Conservation (phyloP, 108 stramenopile species). For the Seminavis robusta region DNA sequence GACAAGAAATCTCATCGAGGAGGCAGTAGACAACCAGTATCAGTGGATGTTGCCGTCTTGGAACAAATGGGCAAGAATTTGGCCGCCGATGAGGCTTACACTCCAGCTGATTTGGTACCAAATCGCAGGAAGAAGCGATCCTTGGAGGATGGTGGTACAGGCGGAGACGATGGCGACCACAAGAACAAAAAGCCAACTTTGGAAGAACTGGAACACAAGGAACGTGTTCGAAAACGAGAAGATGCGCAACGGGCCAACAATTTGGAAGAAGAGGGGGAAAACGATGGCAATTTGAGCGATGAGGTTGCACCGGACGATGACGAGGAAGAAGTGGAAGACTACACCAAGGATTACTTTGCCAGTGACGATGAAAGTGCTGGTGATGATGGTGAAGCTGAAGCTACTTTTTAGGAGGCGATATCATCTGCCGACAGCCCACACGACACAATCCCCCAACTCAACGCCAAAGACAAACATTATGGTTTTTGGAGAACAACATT, state of each 20-base stretch:
- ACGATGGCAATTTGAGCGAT: constrained; percentile 40
- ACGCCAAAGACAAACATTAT: no score
- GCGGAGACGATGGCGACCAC: constrained; percentile 2
- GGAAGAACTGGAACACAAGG: constrained; percentile 47
- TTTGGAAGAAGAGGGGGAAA: constrained; percentile 31
- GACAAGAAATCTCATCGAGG: not conserved
- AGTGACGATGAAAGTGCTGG: constrained; percentile 62
- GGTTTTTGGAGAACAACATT: no score
- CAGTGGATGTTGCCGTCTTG: constrained; percentile 9
- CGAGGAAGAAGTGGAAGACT: constrained; percentile 74
- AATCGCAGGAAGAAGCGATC: not conserved
- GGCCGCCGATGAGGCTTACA: constrained; percentile 31
- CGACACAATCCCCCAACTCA: no score
- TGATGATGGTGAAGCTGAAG: constrained; percentile 50
- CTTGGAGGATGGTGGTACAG: not conserved
- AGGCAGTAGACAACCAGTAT: constrained; percentile 11
- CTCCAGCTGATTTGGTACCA: constrained; percentile 51
- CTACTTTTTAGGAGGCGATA: constrained; percentile 66
- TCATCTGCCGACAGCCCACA: no score
- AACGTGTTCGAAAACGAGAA: constrained; percentile 2
- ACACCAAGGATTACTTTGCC: constrained; percentile 64
- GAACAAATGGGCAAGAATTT: constrained; percentile 42
- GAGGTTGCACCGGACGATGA: constrained; percentile 45
- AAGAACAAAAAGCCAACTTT: constrained; percentile 28
- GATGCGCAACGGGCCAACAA: constrained; percentile 9